phyloP scores from a whole-genome alignment of 1,284 basidiomycete genomes.

The Heliocybe sulcata region DNA sequence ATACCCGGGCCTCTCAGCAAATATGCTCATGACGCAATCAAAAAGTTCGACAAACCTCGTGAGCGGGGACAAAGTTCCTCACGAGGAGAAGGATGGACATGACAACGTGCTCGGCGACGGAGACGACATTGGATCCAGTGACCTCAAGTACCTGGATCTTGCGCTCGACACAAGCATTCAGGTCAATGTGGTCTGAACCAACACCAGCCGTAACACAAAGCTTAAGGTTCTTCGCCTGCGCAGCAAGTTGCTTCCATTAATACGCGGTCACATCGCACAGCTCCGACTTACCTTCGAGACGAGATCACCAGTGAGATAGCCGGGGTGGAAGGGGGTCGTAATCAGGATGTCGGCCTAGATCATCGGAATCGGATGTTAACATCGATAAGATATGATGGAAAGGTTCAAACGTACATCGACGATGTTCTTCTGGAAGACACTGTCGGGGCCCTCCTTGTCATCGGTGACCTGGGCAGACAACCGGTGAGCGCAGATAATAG shows the following conservation, averaged over 20 bases:
- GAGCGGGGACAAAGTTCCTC: slow-evolving; percentile 80
- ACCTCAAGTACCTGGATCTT: slow-evolving; percentile 82
- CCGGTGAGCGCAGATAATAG: slow-evolving; percentile 2
- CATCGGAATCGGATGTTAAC: neutral
- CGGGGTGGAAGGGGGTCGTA: slow-evolving; percentile 92
- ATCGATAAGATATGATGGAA: neutral
- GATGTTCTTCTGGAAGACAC: slow-evolving; percentile 85
- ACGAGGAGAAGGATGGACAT: slow-evolving; percentile 82
- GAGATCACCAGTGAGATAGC: slow-evolving; percentile 81
- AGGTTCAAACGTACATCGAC: slow-evolving; percentile 51
- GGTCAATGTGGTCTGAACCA: slow-evolving; percentile 90
- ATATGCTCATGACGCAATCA: neutral
- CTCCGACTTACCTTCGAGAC: slow-evolving; percentile 46
- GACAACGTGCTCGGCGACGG: slow-evolving; percentile 89
- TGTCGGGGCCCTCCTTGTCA: slow-evolving; percentile 84
- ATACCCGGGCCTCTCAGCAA: neutral
- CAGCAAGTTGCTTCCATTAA: slow-evolving; percentile 5
- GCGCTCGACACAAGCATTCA: slow-evolving; percentile 81
- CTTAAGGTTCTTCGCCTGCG: slow-evolving; percentile 85
- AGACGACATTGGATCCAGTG: slow-evolving; percentile 82
- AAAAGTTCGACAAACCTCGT: slow-evolving; percentile 37
- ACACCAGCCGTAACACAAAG: slow-evolving; percentile 92
- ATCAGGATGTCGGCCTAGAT: slow-evolving; percentile 65
- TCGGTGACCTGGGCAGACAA: slow-evolving; percentile 54
- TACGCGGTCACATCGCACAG: neutral